A percentile compares a stretch with the other conserved stretches of the same genome.
Evolutionary conservation across 2,329 filamentous ascomycete genomes (phyloP).

Genomic region (Monilinia laxa): DNA sequence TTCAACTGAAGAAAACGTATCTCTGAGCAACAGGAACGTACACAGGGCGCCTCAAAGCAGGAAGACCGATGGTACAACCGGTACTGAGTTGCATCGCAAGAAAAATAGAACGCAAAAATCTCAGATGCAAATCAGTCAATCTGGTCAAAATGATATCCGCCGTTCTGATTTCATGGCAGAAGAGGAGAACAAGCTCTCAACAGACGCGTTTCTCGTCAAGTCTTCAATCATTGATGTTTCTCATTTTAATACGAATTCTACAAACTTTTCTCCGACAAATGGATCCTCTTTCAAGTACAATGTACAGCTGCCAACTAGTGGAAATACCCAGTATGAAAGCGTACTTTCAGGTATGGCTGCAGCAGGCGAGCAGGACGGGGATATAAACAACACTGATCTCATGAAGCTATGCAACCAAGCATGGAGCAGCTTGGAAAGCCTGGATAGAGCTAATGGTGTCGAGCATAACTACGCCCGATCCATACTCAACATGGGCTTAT

Average conservation of each 20-base stretch:
- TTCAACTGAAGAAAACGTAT: neutral
- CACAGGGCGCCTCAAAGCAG: neutral
- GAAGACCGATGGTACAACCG: neutral
- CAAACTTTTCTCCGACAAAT: neutral
- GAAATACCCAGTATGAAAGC: neutral
- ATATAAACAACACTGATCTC: neutral
- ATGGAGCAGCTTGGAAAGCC: neutral
- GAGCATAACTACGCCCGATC: neutral
- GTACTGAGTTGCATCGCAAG: neutral
- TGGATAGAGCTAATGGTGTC: neutral
- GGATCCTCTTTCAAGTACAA: too few relatives aligned
- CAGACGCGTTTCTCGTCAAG: neutral
- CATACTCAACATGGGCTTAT: neutral
- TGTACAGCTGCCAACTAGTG: neutral
- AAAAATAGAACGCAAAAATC: neutral
- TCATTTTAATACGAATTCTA: neutral
- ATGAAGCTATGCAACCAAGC: neutral
- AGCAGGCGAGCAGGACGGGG: neutral
- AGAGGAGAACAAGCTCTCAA: neutral
- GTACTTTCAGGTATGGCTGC: neutral
- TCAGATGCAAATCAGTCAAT: neutral
- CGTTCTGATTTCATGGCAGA: neutral
- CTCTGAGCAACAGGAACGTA: too few relatives aligned
- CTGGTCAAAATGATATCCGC: neutral
- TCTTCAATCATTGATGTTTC: neutral